Percentiles rank a stretch among this genome's conserved stretches.
Evolutionary conservation across 176 grass and related monocot species (phyloP).

Genomic region (Bolboschoenus planiculmis): DNA sequence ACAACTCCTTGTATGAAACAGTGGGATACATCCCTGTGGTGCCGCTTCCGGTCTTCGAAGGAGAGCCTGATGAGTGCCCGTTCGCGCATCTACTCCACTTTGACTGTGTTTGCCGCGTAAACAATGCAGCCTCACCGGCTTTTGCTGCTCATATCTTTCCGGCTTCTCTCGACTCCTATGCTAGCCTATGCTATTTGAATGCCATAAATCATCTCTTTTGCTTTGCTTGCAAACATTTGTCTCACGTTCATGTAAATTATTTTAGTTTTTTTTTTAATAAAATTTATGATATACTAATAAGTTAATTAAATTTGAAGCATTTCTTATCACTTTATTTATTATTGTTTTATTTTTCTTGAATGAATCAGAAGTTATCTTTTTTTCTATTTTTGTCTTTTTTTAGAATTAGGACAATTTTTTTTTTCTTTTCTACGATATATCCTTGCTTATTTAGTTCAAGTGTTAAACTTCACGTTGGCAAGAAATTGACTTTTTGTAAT

Average conservation of each 20-base stretch:
- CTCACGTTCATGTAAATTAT: background rate
- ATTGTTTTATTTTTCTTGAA: too few species aligned
- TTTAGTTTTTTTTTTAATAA: background rate
- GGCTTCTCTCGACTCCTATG: background rate
- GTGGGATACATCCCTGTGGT: background rate
- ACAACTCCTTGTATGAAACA: background rate
- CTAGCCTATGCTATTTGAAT: background rate
- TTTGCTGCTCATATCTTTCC: conserved; percentile 4
- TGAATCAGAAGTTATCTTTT: too few species aligned
- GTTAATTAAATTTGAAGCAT: too few species aligned
- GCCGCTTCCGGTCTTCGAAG: background rate
- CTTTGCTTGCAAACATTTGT: too few species aligned
- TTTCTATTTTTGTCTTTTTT: too few species aligned
- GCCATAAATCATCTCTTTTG: too few species aligned
- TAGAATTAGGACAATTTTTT: too few species aligned
- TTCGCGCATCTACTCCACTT: background rate
- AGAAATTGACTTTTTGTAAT: background rate
- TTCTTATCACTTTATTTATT: too few species aligned
- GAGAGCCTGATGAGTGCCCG: background rate
- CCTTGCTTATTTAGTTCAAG: too few species aligned
- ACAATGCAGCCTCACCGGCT: background rate
- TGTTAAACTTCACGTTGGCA: background rate
- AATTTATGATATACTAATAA: background rate
- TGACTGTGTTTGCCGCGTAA: background rate
- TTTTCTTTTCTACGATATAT: too few species aligned